Percentiles rank a stretch among this genome's conserved stretches.
phyloP scores from a whole-genome alignment of 2,329 filamentous ascomycete genomes.

The Akanthomyces lecanii region DNA sequence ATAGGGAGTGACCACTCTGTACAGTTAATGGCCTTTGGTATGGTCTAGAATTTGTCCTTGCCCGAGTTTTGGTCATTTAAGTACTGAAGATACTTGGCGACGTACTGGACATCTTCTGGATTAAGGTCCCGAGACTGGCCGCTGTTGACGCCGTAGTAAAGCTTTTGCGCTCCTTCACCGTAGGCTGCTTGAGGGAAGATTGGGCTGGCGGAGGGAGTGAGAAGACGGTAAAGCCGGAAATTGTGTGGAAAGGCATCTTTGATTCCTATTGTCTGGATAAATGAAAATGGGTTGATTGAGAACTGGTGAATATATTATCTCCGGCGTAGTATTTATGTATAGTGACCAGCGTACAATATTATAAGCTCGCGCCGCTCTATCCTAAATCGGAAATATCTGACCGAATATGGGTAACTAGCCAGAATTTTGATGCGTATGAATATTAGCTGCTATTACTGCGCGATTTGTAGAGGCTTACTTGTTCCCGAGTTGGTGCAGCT shows the following conservation, averaged over 20 bases:
- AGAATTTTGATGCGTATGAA: no score
- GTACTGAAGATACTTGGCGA: constrained; percentile 20
- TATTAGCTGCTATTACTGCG: no score
- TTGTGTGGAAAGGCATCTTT: not conserved
- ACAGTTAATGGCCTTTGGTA: constrained; percentile 22
- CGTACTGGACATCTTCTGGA: constrained; percentile 20
- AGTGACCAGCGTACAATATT: not conserved
- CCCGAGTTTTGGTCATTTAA: constrained; percentile 10
- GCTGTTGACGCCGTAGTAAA: constrained; percentile 22
- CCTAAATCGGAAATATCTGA: no score
- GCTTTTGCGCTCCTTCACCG: constrained; percentile 12
- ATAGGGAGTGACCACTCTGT: constrained; percentile 24
- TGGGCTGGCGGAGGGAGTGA: not conserved
- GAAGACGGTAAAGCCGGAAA: not conserved
- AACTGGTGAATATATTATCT: not conserved
- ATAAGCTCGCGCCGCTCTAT: no score
- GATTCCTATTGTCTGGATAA: not conserved
- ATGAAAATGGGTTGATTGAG: not conserved
- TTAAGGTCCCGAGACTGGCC: constrained; percentile 21
- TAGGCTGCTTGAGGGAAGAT: not conserved
- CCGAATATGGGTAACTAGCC: no score
- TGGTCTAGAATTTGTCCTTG: constrained; percentile 19
- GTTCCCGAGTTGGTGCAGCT: no score
- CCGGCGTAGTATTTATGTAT: not conserved
- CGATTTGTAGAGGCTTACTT: no score